Base-by-base conservation (phyloP, 257 asterid species). In the Striga asiatica region DNA sequence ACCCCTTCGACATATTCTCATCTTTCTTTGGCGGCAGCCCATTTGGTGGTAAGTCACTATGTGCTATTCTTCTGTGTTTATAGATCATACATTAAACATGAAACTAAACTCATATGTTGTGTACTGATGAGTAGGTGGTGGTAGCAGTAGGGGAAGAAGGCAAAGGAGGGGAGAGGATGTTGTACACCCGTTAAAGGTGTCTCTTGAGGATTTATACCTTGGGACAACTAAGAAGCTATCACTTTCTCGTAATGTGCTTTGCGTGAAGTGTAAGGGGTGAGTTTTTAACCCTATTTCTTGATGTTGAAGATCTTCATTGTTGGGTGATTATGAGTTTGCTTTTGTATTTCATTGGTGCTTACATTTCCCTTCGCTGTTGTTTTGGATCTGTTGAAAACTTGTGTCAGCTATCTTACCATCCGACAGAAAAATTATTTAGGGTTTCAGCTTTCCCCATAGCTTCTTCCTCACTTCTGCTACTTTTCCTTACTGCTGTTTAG, bases 81-180 rank as follows among this genome's bases (percentile, higher is more conserved):
- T n/a, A n/a, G n/a, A 2, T 48, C 56, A 50, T 57, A 32, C 19
- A 31, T 16, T 4, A 16, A 4, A 17, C 20, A 12, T 14, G 5
- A 4, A 6, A 16, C 50, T 43, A 18, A 16, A 43, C 18, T 39
- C 7, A 6, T 39, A 5, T 35, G 42, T n/a, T 35, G 42, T 11
- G 42, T 35, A 16, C 42, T 9, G n/a, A 35, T 9, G 11, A 12
- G n/a, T 35, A 81, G 88, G 83, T 23, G 97, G 95, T 57, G 95
- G 95, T 52, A 80, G 96, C 65, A 85, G 95, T 72, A 77, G 98
- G 68, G 91, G 91, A 13, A 72, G 96, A 28, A 77, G 97, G 68
- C 95, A 85, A 71, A 76, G 93, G 70, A 83, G 89, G 79, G 97
- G 97, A 34, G 95, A 89, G 52, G 98, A 89, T 76, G 93, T 89